phyloP scores from a whole-genome alignment of 2,329 filamentous ascomycete species.

The Neofusicoccum sp. region DNA sequence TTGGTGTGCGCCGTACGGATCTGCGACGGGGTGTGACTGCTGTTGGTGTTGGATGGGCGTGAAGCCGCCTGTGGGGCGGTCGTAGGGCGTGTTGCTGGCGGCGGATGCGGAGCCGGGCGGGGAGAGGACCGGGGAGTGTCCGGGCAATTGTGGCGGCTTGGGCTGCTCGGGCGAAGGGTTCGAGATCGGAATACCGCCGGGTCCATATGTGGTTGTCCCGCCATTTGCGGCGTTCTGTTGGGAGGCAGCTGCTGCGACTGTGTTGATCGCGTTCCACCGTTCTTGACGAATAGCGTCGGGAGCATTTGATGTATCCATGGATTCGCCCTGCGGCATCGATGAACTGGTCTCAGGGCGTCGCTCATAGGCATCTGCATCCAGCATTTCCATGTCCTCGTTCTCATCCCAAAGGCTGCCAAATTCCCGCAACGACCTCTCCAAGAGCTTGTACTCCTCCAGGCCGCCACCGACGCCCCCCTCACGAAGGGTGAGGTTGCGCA shows the following conservation, averaged over 20 bases:
- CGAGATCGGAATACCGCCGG: slow-evolving; percentile 19
- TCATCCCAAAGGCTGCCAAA: slow-evolving; percentile 33
- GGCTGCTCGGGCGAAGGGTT: slow-evolving; percentile 20
- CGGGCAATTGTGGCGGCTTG: slow-evolving; percentile 12
- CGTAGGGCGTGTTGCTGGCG: slow-evolving; percentile 17
- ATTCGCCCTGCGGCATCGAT: not conserved
- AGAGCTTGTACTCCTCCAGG: slow-evolving; percentile 55
- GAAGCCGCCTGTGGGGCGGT: slow-evolving; percentile 15
- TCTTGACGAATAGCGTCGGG: slow-evolving; percentile 30
- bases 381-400: slow-evolving; percentile 41
- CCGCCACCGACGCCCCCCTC: slow-evolving; percentile 37
- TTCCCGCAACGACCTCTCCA: slow-evolving; percentile 40
- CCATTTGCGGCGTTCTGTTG: slow-evolving; percentile 19
- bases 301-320: slow-evolving; percentile 9
- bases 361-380: slow-evolving; percentile 29
- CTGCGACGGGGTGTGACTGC: not conserved
- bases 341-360: slow-evolving; percentile 24
- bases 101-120: slow-evolving; percentile 20
- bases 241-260: slow-evolving; percentile 30
- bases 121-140: slow-evolving; percentile 16
- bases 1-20: slow-evolving; percentile 12
- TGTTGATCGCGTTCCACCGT: slow-evolving; percentile 46
- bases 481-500: slow-evolving; percentile 45
- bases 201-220: slow-evolving; percentile 13
- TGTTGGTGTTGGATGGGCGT: slow-evolving; percentile 19